Evolutionary conservation across 495 filamentous ascomycete species (phyloP), one percentile per base, ranked within the genome.

Genomic region (Hyaloscypha variabilis): DNA sequence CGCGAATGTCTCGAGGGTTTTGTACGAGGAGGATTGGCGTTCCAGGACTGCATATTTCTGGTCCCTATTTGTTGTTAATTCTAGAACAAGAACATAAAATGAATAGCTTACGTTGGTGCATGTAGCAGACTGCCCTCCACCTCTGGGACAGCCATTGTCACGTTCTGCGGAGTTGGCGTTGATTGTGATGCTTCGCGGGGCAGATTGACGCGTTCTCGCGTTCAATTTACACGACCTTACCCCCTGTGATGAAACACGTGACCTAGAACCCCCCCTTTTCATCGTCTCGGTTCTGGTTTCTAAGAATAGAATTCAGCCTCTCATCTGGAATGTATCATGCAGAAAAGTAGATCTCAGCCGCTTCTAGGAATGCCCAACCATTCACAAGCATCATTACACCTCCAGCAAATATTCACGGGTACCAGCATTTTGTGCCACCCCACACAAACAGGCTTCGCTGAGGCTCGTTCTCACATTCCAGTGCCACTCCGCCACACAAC

Each of bases 1-100:
- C 53, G 79, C 74, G 73, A 91, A 97, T 0, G 88, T 90, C 56
- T 86, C 76, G 25, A 94, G 80, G 1, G 93, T 88, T 60, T 88
- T 89, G 79, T 97, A 97, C 63, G 78, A 74, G 3, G 91, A 94
- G 24, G 77, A 68, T 50, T 72, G 74, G 50, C 89, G 79, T 49
- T 77, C 69, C 0, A 80, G 71, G 34, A 65, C 64, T 28, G 75
- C 66, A 39, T 74, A 73, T 52, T 72, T 67, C 34, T 78, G 62
- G 65, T 73, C 78, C 55, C 81, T 84, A 67, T 1, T 30, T 62
- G n/a, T 5, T 34, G 59, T 69, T 26, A 51, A 65, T 42, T 42
- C 39, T 42, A 42, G 39, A 14, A 42, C 39, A 42, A 42, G 14
- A 42, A 14, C 39, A 42, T 10, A 42, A 2, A 14, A 14, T 75